Conservation (phyloP, 2,329 filamentous ascomycete genomes). For the Aureobasidium leucospermi region DNA sequence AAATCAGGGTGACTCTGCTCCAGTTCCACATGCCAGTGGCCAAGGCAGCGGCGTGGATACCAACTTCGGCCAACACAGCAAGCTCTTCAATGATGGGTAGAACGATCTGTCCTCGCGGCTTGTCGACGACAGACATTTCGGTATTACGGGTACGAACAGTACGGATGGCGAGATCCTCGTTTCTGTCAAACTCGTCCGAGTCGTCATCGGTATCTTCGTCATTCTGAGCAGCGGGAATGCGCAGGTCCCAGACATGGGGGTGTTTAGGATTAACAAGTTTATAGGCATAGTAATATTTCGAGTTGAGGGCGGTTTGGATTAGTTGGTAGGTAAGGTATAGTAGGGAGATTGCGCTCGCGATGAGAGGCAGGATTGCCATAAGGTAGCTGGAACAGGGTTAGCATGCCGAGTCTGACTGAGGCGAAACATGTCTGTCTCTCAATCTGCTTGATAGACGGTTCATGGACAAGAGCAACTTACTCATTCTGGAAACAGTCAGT, state of each 20-base stretch:
- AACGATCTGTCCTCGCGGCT: conserved; percentile 63
- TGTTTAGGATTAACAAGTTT: conserved; percentile 43
- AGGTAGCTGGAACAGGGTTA: conserved; percentile 54
- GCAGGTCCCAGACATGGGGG: conserved; percentile 30
- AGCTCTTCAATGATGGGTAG: conserved; percentile 68
- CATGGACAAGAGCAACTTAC: conserved; percentile 41
- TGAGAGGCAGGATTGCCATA: conserved; percentile 69
- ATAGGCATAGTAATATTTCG: conserved; percentile 53
- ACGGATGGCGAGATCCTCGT: conserved; percentile 49
- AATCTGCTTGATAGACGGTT: too few species aligned
- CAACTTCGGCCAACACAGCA: conserved; percentile 64
- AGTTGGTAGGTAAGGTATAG: conserved; percentile 56
- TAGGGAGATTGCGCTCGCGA: conserved; percentile 63
- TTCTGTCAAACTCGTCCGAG: conserved; percentile 51
- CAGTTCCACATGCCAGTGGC: conserved; percentile 51
- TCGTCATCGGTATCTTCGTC: conserved; percentile 33
- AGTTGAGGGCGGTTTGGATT: conserved; percentile 45
- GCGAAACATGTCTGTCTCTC: not conserved
- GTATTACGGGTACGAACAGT: conserved; percentile 44
- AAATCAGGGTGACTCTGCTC: conserved; percentile 46
- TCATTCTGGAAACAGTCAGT: conserved; percentile 57
- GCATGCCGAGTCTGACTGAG: not conserved
- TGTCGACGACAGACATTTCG: conserved; percentile 53
- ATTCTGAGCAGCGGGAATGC: conserved; percentile 20
- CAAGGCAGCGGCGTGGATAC: conserved; percentile 59